Percentiles rank a stretch among this genome's conserved stretches.
Conservation (phyloP, 2,329 filamentous ascomycete genomes). For the Coniochaeta sp. region DNA sequence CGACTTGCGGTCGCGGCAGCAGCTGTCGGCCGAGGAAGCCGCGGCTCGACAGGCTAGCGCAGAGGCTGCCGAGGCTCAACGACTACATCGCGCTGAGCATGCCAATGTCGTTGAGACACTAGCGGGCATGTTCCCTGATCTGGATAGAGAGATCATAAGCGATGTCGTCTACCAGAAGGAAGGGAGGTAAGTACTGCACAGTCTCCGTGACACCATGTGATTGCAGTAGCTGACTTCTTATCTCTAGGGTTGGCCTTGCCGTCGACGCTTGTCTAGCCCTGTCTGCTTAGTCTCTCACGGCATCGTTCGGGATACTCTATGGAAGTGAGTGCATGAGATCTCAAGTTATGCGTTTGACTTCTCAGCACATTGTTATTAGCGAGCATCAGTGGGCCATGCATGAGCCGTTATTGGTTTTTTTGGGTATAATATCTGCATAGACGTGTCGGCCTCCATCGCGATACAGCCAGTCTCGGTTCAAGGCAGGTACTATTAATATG, state of each 20-base stretch:
- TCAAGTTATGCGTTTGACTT: background rate
- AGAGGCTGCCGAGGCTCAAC: slow-evolving; percentile 78
- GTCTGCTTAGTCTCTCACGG: slow-evolving; percentile 27
- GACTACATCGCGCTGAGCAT: slow-evolving; percentile 79
- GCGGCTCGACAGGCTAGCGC: slow-evolving; percentile 86
- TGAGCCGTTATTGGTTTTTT: background rate
- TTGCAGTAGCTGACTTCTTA: background rate
- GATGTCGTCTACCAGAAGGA: slow-evolving; percentile 96
- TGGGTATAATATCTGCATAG: background rate
- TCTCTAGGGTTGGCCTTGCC: slow-evolving; percentile 66
- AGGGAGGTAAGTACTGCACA: slow-evolving; percentile 64
- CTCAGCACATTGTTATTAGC: background rate
- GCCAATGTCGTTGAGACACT: slow-evolving; percentile 88
- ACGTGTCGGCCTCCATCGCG: background rate
- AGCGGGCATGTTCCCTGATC: slow-evolving; percentile 91
- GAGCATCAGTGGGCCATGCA: background rate
- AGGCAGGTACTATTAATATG: no score
- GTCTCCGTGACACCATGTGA: background rate
- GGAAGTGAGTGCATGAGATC: background rate
- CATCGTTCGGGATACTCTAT: background rate
- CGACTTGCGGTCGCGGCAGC: slow-evolving; percentile 28
- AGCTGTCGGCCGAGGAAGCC: slow-evolving; percentile 72
- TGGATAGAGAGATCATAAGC: slow-evolving; percentile 90
- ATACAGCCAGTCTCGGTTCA: background rate
- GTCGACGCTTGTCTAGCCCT: slow-evolving; percentile 79